phyloP scores from a whole-genome alignment of 805 yeast genomes.

The Myxozyma geophila region DNA sequence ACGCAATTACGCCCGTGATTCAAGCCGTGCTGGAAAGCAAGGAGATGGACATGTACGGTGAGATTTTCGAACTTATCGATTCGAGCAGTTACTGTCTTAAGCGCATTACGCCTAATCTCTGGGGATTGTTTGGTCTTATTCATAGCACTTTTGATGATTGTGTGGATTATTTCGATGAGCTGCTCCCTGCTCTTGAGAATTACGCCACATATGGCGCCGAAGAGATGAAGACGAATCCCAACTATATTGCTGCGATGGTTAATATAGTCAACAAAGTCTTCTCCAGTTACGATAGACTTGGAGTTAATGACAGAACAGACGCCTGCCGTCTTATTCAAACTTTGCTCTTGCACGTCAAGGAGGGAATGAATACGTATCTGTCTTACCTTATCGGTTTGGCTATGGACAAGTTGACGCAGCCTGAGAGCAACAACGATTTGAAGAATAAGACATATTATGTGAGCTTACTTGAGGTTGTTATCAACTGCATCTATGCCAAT shows the following conservation, averaged over 20 bases:
- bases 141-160: slow-evolving; percentile 49
- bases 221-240: slow-evolving; percentile 54
- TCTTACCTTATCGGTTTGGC: slow-evolving; percentile 54
- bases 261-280: slow-evolving; percentile 52
- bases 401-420: slow-evolving; percentile 48
- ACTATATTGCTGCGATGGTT: slow-evolving; percentile 55
- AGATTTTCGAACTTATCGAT: slow-evolving; percentile 74
- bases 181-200: slow-evolving; percentile 73
- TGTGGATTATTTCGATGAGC: slow-evolving; percentile 73
- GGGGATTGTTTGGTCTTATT: slow-evolving; percentile 69
- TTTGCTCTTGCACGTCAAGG: slow-evolving; percentile 61
- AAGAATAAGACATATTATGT: slow-evolving; percentile 51
- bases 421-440: slow-evolving; percentile 44
- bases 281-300: slow-evolving; percentile 51
- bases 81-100: slow-evolving; percentile 66
- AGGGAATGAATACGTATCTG: slow-evolving; percentile 50
- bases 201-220: slow-evolving; percentile 65
- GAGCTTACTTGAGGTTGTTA: slow-evolving; percentile 61
- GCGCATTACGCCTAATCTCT: slow-evolving; percentile 67
- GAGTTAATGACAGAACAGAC: slow-evolving; percentile 60
- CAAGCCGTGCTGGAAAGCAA: slow-evolving; percentile 67
- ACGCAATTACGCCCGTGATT: slow-evolving; percentile 69
- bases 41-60: slow-evolving; percentile 72
- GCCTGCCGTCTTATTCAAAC: slow-evolving; percentile 70
- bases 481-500: slow-evolving; percentile 67